Base-by-base conservation (phyloP, 2,329 filamentous ascomycete species). In the Monilinia aucupariae region DNA sequence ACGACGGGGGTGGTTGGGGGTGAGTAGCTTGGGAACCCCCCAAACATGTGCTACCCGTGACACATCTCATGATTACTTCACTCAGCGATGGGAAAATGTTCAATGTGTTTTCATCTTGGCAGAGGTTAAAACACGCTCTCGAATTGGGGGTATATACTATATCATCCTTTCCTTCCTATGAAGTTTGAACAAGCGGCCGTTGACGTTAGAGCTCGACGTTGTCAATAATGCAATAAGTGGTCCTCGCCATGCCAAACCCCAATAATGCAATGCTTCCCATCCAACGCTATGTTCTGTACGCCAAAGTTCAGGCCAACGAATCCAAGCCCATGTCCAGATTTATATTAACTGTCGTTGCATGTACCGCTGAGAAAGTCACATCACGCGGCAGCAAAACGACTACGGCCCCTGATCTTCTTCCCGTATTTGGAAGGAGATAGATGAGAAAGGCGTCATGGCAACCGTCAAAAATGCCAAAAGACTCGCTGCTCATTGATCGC, bases 401-500 rank as follows among this genome's bases (percentile, higher is more conserved):
- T 87, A 62, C 75, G 80, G 25, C 75, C 76, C 61, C 84, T 78
- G 64, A 87, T 79, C 63, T 69, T 75, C 74, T 85, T 86, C 51
- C 85, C 84, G 65, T 82, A 84, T 50, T 77, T 77, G 75, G 85
- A 87, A 87, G 65, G 87, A 87, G 9, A 87, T 71, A 69, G 82
- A 85, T 4, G 85, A 85, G 65, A 88, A 86, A 0, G 85, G 85
- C 74, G 85, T 76, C 82, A 88, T 85, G 55, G 75, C 79, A 3
- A 88, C 70, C 0, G 84, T 82, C 59, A 88, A 70, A 67, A 88
- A 88, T 2, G 80, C 85, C 51, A 88, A 74, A 49, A 88, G 72
- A 48, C 78, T 83, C 1, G 84, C 82, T 9, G 84, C 85, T 89
- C 89, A 92, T 65, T 87, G 84, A 64, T 87, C 83, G 20, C 89